These are phyloP conservation scores for Talaromyces albobiverticillius DNA, from an alignment of 2,329 filamentous ascomycete species.

Conservation along the genomic window DNA sequence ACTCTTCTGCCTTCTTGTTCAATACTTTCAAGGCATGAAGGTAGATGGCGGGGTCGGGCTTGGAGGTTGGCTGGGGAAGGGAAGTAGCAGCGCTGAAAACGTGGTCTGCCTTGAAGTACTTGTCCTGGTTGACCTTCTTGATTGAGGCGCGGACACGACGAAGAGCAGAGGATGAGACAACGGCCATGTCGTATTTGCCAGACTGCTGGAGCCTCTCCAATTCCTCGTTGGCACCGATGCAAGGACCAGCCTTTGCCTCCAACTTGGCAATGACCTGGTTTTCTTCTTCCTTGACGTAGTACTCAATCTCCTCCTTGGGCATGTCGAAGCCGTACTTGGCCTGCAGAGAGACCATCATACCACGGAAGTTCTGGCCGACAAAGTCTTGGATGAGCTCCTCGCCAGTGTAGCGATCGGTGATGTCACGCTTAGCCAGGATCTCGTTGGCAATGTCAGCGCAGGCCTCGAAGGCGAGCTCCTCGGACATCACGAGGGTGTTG, in stretches of 20 bases:
- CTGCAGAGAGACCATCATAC: slow-evolving; percentile 78
- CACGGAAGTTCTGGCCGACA: slow-evolving; percentile 91
- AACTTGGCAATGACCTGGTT: slow-evolving; percentile 81
- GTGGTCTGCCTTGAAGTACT: slow-evolving; percentile 72
- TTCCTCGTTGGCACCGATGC: slow-evolving; percentile 64
- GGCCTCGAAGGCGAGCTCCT: slow-evolving; percentile 86
- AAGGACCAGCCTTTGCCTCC: slow-evolving; percentile 63
- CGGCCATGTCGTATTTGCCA: slow-evolving; percentile 69
- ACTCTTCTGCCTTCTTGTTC: slow-evolving; percentile 67
- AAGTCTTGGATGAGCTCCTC: slow-evolving; percentile 78
- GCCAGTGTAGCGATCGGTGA: slow-evolving; percentile 71
- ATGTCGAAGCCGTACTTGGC: slow-evolving; percentile 73
- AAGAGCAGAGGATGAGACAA: slow-evolving; percentile 78
- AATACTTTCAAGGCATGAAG: slow-evolving; percentile 71
- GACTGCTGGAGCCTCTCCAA: slow-evolving; percentile 62
- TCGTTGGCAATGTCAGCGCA: slow-evolving; percentile 87
- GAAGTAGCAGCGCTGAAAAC: slow-evolving; percentile 82
- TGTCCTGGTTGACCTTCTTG: slow-evolving; percentile 73
- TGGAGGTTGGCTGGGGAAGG: slow-evolving; percentile 75
- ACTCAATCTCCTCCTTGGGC: slow-evolving; percentile 64
- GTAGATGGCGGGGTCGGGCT: slow-evolving; percentile 90
- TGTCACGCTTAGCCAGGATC: slow-evolving; percentile 66
- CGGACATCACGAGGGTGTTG: slow-evolving; percentile 91
- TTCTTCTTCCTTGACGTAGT: slow-evolving; percentile 74
- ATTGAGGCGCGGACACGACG: slow-evolving; percentile 74